Evolutionary conservation across 2,329 filamentous ascomycete species (phyloP), one percentile per base, ranked within the genome.

Genomic region (Arthrobotrys pseudoclavata): DNA sequence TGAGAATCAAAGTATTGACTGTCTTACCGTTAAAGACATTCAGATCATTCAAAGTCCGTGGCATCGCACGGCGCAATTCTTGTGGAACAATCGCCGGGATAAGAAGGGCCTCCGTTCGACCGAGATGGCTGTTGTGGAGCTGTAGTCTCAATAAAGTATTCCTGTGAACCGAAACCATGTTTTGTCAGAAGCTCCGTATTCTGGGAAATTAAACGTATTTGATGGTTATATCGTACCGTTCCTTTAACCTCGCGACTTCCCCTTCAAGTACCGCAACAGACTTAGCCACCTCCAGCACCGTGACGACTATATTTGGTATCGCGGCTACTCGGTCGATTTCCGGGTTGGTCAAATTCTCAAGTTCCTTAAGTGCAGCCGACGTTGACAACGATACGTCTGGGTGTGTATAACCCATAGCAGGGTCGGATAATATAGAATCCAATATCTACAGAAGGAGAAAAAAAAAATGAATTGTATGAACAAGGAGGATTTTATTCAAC

Each of bases 251-350:
- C 1, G 47, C 47, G 12, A 50, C 47, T 26, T 50, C 47, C 12
- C 13, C 15, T 13, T 50, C 47, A 2, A 50, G 47, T 3, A 22
- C 10, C 3, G 47, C 47, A 6, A 50, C 47, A 9, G 47, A 24
- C 15, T 50, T 50, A 4, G 47, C 22, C 22, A 50, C 20, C 12
- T 50, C 20, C 1, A 50, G 22, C 2, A 26, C 22, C 2, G 20
- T 50, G 47, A 15, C 12, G 12, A 50, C 47, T 24, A 50, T 50
- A 26, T 50, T 5, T 26, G 47, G 47, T 50, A 50, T 24, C 47
- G 47, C 47, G 22, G 47, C 20, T 24, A 26, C 47, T 20, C n/a
- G n/a, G 13, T 50, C 47, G 10, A 26, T 26, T 15, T 50, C 10
- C 4, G 47, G 47, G n/a, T 50, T 18, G 20, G 20, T 26, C 1